These are phyloP conservation scores for Fusarium praegraminearum DNA, from an alignment of 2,329 filamentous ascomycete species.

Conservation along the genomic window DNA sequence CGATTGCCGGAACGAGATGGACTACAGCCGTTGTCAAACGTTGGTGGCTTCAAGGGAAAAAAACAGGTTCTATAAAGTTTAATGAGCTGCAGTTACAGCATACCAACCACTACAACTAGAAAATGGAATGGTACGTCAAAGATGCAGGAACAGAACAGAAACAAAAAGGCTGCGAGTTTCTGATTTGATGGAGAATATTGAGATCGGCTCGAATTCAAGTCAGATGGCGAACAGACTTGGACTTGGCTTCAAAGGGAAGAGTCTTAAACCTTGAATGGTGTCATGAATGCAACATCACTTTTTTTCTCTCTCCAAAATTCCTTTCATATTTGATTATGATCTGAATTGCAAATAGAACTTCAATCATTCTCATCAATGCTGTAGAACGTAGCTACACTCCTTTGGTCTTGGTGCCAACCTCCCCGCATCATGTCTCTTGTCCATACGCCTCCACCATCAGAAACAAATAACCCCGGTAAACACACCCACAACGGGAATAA, in stretches of 20 bases:
- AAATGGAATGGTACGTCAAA: conserved; percentile 18
- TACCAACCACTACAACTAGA: conserved; percentile 19
- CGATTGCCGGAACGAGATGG: conserved; percentile 4
- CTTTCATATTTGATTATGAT: neutral
- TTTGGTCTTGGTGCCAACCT: conserved; percentile 32
- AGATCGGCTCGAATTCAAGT: neutral
- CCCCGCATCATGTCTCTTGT: conserved; percentile 35
- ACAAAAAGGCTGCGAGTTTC: neutral
- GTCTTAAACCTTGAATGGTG: neutral
- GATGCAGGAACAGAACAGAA: conserved; percentile 32
- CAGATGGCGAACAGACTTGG: neutral
- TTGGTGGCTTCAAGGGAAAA: neutral
- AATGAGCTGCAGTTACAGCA: neutral
- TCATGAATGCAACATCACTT: neutral
- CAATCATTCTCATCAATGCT: neutral
- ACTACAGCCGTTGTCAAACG: conserved; percentile 12
- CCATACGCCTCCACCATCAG: neutral
- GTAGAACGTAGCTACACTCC: neutral
- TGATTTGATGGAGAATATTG: conserved; percentile 1
- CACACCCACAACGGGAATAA: conserved; percentile 31
- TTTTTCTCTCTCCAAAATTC: no score
- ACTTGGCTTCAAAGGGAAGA: neutral
- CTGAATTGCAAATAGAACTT: neutral
- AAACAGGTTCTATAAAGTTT: conserved; percentile 20
- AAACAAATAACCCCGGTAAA: conserved; percentile 6